Conservation (phyloP, 257 asterid species). For the Mitragyna speciosa region DNA sequence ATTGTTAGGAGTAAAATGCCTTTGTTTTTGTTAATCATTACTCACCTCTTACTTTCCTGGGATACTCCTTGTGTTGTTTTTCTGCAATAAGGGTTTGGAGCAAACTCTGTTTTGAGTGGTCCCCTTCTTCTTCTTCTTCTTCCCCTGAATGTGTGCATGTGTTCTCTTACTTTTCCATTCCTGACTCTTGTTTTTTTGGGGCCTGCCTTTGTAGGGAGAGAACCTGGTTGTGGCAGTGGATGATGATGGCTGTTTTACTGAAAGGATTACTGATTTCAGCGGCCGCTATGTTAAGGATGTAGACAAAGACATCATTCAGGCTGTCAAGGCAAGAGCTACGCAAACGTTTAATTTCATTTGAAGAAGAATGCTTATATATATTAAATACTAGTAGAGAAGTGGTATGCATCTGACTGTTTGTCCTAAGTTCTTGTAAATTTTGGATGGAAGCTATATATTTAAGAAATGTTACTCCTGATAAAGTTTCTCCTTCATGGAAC, state of each 20-base stretch:
- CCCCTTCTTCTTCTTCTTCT: no score
- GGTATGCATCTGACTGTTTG: background rate
- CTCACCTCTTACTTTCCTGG: background rate
- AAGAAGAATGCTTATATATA: background rate
- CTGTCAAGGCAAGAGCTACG: slow-evolving; percentile 56
- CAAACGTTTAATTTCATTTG: background rate
- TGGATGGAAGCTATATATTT: background rate
- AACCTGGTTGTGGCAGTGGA: slow-evolving; percentile 87
- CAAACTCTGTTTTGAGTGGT: background rate
- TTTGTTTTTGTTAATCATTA: background rate
- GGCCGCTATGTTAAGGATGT: slow-evolving; percentile 83
- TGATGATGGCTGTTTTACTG: slow-evolving; percentile 95
- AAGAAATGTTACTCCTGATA: background rate
- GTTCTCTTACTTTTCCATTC: background rate
- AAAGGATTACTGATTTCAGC: slow-evolving; percentile 70
- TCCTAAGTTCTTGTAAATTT: background rate
- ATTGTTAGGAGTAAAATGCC: background rate
- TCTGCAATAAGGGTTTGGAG: background rate
- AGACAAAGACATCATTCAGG: slow-evolving; percentile 82
- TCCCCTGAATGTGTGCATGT: background rate
- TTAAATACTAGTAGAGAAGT: background rate
- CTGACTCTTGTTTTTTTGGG: background rate
- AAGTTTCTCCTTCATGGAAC: background rate
- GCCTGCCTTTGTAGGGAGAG: slow-evolving; percentile 52
- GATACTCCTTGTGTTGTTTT: background rate